Percentiles rank a stretch among this genome's conserved stretches.
Conservation (phyloP, 2,329 filamentous ascomycete species). For the Immersiporthe knoxdaviesiana region DNA sequence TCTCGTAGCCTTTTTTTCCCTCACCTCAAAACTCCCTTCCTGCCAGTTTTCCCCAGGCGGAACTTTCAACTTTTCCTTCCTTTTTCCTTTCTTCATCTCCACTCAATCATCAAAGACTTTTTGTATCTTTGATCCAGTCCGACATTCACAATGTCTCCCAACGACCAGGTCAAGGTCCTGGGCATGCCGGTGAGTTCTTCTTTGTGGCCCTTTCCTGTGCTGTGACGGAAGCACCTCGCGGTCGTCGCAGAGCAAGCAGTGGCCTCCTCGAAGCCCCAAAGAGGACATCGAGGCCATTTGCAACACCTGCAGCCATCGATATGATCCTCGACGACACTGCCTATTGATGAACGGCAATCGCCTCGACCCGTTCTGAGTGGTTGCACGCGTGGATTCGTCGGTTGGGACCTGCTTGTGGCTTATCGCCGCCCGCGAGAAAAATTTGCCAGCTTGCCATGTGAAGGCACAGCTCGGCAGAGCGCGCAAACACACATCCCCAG, state of each 20-base stretch:
- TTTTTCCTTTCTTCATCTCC: slow-evolving; percentile 59
- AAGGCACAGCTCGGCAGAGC: slow-evolving; percentile 18
- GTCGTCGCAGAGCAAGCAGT: neutral
- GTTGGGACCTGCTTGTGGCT: slow-evolving; percentile 16
- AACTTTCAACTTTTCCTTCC: slow-evolving; percentile 40
- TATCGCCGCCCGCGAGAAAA: slow-evolving; percentile 25
- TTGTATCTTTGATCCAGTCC: slow-evolving; percentile 45
- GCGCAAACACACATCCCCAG: slow-evolving; percentile 36
- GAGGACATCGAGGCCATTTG: slow-evolving; percentile 4
- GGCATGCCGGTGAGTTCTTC: slow-evolving; percentile 67
- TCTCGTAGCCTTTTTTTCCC: slow-evolving; percentile 24
- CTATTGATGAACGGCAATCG: slow-evolving; percentile 11
- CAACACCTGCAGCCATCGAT: slow-evolving; percentile 17
- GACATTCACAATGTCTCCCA: slow-evolving; percentile 56
- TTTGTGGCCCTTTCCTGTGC: slow-evolving; percentile 21
- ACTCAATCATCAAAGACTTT: slow-evolving; percentile 55
- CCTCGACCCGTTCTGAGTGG: slow-evolving; percentile 18
- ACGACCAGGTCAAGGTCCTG: slow-evolving; percentile 61
- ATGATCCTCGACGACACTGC: neutral
- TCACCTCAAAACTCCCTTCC: slow-evolving; percentile 25
- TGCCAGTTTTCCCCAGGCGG: slow-evolving; percentile 30
- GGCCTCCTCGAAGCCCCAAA: neutral
- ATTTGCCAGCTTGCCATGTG: slow-evolving; percentile 27
- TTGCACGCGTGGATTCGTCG: neutral
- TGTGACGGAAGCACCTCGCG: neutral